phyloP scores from a whole-genome alignment of 2,329 filamentous ascomycete species.

The Colletotrichum gigasporum region DNA sequence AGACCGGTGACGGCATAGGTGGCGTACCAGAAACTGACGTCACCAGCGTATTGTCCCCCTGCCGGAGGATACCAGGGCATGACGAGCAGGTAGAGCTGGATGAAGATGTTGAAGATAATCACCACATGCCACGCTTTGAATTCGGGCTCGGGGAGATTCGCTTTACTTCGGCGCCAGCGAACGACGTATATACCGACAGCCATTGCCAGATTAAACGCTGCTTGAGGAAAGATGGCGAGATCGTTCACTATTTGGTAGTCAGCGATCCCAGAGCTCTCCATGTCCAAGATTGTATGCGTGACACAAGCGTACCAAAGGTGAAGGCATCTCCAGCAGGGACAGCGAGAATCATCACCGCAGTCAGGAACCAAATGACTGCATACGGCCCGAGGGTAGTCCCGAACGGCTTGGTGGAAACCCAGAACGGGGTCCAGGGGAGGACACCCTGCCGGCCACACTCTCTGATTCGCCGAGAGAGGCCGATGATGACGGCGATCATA shows the following conservation, averaged over 20 bases:
- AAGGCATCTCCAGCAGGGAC: slow-evolving; percentile 72
- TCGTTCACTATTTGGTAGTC: slow-evolving; percentile 1
- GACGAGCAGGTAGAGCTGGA: slow-evolving; percentile 69
- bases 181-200: slow-evolving; percentile 67
- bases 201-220: slow-evolving; percentile 67
- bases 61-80: slow-evolving; percentile 79
- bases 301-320: slow-evolving; percentile 58
- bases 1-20: slow-evolving; percentile 74
- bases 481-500: slow-evolving; percentile 63
- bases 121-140: slow-evolving; percentile 69
- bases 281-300: slow-evolving; percentile 38
- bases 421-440: slow-evolving; percentile 65
- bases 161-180: slow-evolving; percentile 60
- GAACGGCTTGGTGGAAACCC: slow-evolving; percentile 70
- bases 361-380: slow-evolving; percentile 64
- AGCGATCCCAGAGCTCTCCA: not conserved
- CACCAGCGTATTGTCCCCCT: slow-evolving; percentile 66
- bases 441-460: slow-evolving; percentile 71
- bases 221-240: slow-evolving; percentile 65
- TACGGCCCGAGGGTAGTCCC: slow-evolving; percentile 70
- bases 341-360: slow-evolving; percentile 66
- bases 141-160: slow-evolving; percentile 56
- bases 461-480: slow-evolving; percentile 63
- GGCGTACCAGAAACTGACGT: slow-evolving; percentile 79
- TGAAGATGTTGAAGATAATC: slow-evolving; percentile 67